phyloP scores from a whole-genome alignment of 164 flowering plant species.

The Aristolochia fimbriata region DNA sequence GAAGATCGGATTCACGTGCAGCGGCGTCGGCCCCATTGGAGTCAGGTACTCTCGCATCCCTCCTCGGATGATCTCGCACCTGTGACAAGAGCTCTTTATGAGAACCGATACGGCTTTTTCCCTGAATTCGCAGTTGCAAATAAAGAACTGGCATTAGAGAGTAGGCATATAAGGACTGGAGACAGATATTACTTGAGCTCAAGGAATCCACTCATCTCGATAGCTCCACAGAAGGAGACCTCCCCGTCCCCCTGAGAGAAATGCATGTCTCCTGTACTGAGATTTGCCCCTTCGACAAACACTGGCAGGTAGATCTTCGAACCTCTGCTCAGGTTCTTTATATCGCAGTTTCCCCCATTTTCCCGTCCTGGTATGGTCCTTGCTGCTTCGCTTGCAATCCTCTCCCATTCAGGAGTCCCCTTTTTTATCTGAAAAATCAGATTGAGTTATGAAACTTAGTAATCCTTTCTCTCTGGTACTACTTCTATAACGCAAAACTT shows the following conservation, averaged over 20 bases:
- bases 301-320: conserved; percentile 92
- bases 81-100: conserved; percentile 36
- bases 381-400: conserved; percentile 78
- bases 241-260: conserved; percentile 98
- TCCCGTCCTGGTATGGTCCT: conserved; percentile 94
- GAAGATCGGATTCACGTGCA: conserved; percentile 92
- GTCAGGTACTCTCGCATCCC: conserved; percentile 94
- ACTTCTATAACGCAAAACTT: background rate
- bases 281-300: conserved; percentile 83
- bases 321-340: conserved; percentile 87
- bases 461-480: no score
- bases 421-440: conserved; percentile 38
- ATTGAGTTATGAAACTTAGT: background rate
- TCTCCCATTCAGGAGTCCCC: conserved; percentile 74
- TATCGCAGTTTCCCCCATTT: conserved; percentile 97
- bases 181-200: conserved; percentile 68
- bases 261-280: conserved; percentile 98
- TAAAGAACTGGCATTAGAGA: no score
- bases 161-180: no score
- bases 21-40: conserved; percentile 94
- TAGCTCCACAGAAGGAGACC: conserved; percentile 94
- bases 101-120: no score
- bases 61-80: conserved; percentile 81
- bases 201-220: conserved; percentile 95
- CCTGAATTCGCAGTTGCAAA: no score